A percentile compares a stretch with the other conserved stretches of the same genome.
Evolutionary conservation across 2,329 filamentous ascomycete genomes (phyloP).

Genomic region (Lachnellula arida): DNA sequence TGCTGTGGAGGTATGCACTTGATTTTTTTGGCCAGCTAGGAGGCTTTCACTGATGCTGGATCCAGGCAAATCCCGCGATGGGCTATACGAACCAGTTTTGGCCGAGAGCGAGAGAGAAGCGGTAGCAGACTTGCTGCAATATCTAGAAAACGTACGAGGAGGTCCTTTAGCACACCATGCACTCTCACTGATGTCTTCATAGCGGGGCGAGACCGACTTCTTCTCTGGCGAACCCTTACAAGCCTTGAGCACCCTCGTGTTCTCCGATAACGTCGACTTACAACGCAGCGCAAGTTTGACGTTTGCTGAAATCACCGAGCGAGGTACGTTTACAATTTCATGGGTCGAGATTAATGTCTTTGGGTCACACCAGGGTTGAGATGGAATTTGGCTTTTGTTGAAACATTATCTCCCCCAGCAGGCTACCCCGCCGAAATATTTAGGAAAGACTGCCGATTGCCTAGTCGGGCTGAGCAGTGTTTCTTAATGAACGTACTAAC

Average conservation of each 20-base stretch:
- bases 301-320: conserved; percentile 96
- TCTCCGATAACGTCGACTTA: conserved; percentile 97
- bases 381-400: background rate
- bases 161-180: background rate
- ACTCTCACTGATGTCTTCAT: conserved; percentile 17
- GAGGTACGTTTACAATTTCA: conserved; percentile 60
- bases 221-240: conserved; percentile 93
- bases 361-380: conserved; percentile 1
- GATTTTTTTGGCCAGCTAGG: background rate
- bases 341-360: background rate
- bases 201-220: conserved; percentile 94
- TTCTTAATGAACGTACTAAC: conserved; percentile 14
- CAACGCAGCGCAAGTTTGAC: conserved; percentile 96
- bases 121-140: conserved; percentile 89
- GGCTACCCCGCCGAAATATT: background rate
- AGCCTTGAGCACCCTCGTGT: conserved; percentile 91
- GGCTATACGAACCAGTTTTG: conserved; percentile 78
- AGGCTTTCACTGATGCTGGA: conserved; percentile 31
- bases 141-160: conserved; percentile 79
- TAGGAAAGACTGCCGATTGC: background rate
- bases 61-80: conserved; percentile 71
- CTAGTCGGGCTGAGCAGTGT: background rate
- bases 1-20: conserved; percentile 52
- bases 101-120: conserved; percentile 96
- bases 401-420: background rate